Evolutionary conservation across 2,329 filamentous ascomycete species (phyloP).

Genomic region (Scedosporium aurantiacum): DNA sequence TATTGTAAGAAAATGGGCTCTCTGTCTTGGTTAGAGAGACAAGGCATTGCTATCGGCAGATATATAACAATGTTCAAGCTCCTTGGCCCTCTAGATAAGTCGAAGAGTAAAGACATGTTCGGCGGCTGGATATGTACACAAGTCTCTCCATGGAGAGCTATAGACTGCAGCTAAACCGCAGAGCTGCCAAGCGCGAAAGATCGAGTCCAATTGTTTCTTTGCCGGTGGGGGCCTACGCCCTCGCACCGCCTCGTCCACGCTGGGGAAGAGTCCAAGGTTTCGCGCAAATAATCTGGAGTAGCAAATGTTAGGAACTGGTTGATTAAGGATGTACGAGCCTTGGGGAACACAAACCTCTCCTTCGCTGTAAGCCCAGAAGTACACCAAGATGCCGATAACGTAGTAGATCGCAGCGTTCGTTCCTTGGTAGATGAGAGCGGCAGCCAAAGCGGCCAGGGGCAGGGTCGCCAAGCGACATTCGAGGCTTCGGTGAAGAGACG

Average conservation of each 20-base stretch:
- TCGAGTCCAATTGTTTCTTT: neutral
- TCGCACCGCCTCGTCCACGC: constrained; percentile 24
- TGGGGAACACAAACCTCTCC: constrained; percentile 63
- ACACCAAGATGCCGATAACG: constrained; percentile 69
- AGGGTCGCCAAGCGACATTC: constrained; percentile 75
- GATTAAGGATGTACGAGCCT: neutral
- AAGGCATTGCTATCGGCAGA: neutral
- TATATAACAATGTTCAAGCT: constrained; percentile 6
- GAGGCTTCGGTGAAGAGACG: constrained; percentile 72
- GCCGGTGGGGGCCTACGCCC: constrained; percentile 10
- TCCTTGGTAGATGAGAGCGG: constrained; percentile 76
- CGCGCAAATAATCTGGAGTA: constrained; percentile 49
- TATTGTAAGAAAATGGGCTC: too few relatives aligned
- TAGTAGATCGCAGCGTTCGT: constrained; percentile 93
- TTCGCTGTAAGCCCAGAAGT: constrained; percentile 96
- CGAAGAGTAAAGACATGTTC: constrained; percentile 1
- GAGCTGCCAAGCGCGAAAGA: neutral
- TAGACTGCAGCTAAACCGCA: neutral
- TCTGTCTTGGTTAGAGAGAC: neutral
- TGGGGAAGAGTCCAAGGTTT: constrained; percentile 61
- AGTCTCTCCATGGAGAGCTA: neutral
- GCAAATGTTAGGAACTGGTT: neutral
- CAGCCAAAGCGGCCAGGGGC: constrained; percentile 64
- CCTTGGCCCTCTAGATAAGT: constrained; percentile 1
- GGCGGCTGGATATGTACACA: constrained; percentile 3